phyloP scores from a whole-genome alignment of 768 basidiomycete genomes.

The Pisolithus orientalis region DNA sequence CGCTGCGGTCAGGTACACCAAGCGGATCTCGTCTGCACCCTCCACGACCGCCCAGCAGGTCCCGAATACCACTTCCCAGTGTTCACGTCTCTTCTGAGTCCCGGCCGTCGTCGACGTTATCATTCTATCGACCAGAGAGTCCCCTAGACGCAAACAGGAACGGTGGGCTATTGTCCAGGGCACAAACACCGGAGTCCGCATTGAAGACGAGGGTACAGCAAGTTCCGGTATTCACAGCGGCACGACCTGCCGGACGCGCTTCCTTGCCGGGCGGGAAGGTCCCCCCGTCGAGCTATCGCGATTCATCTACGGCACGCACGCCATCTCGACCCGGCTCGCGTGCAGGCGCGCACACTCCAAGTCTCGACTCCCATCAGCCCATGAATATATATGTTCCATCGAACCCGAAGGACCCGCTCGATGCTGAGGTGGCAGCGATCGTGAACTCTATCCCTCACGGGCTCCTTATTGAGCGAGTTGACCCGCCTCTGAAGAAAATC shows the following conservation, averaged over 20 bases:
- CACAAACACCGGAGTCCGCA: constrained; percentile 66
- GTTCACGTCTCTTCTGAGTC: constrained; percentile 65
- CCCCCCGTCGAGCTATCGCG: constrained; percentile 76
- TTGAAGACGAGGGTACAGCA: constrained; percentile 57
- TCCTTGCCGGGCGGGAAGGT: constrained; percentile 35
- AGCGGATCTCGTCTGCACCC: constrained; percentile 41
- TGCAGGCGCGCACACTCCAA: constrained; percentile 57
- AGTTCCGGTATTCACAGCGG: constrained; percentile 45
- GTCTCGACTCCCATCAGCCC: constrained; percentile 42
- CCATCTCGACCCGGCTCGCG: constrained; percentile 66
- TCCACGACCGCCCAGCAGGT: constrained; percentile 73
- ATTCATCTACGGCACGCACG: constrained; percentile 46
- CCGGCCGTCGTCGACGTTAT: constrained; percentile 67
- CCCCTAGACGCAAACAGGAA: constrained; percentile 30
- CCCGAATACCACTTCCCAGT: constrained; percentile 76
- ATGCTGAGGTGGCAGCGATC: constrained; percentile 67
- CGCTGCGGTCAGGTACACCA: constrained; percentile 33
- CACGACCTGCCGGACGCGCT: constrained; percentile 35
- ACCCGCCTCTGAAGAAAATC: constrained; percentile 60
- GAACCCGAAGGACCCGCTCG: constrained; percentile 74
- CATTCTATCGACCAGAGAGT: constrained; percentile 54
- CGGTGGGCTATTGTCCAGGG: constrained; percentile 34
- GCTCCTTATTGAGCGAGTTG: constrained; percentile 71
- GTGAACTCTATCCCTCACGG: constrained; percentile 77
- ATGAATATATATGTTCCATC: constrained; percentile 58